Conservation (phyloP, 1,284 basidiomycete species). For the Mycena citricolor region DNA sequence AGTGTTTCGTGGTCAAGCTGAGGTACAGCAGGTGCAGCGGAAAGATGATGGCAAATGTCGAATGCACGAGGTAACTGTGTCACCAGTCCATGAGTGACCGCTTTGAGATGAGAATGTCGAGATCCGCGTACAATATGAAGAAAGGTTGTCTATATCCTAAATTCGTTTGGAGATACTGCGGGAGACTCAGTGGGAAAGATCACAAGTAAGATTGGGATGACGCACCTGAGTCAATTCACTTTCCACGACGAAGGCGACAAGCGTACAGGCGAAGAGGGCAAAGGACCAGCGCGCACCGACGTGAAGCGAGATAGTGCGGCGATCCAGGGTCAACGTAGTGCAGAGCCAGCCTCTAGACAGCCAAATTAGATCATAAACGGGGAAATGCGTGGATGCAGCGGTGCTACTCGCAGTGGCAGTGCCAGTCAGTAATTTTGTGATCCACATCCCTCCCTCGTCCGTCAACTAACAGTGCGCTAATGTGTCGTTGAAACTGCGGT, state of each 20-base stretch:
- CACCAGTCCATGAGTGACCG: too few relatives aligned
- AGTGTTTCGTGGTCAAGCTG: conserved; percentile 43
- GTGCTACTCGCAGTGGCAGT: too few relatives aligned
- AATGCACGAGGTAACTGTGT: conserved; percentile 73
- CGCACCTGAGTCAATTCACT: conserved; percentile 70
- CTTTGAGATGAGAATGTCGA: too few relatives aligned
- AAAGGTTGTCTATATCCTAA: conserved; percentile 73
- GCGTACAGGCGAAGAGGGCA: conserved; percentile 50
- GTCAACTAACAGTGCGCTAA: too few relatives aligned
- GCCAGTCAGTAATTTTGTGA: too few relatives aligned
- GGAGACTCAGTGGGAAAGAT: conserved; percentile 4
- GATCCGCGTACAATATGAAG: conserved; percentile 73
- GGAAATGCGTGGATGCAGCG: too few relatives aligned
- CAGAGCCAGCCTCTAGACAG: too few relatives aligned
- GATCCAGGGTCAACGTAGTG: conserved; percentile 29
- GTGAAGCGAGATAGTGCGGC: conserved; percentile 28
- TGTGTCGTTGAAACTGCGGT: too few relatives aligned
- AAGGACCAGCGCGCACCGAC: conserved; percentile 43
- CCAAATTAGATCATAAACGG: too few relatives aligned
- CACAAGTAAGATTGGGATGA: conserved; percentile 6
- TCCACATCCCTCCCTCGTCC: neutral
- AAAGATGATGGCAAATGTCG: conserved; percentile 64
- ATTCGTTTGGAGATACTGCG: conserved; percentile 72
- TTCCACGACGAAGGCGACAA: conserved; percentile 67
- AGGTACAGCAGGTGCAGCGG: conserved; percentile 73